Percentiles rank a stretch among this genome's conserved stretches.
These are phyloP conservation scores for Cladochytrium tenue DNA, from an alignment of 371 early-diverging fungal genomes.

Conservation along the genomic window DNA sequence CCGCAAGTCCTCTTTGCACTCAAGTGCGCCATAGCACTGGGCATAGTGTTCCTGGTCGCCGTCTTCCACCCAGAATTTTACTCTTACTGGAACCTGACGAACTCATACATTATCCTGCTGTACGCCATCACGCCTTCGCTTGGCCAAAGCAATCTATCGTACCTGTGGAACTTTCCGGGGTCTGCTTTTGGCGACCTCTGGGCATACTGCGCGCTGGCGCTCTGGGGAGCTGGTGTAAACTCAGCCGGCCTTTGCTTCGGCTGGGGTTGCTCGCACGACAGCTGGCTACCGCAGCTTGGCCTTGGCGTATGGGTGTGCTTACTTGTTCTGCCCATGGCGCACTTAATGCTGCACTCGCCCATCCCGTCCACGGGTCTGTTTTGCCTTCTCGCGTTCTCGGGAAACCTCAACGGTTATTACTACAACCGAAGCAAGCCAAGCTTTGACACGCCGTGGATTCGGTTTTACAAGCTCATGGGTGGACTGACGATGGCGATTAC, in stretches of 20 bases:
- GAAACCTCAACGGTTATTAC: constrained; percentile 8
- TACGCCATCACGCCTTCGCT: constrained; percentile 24
- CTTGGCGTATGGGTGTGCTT: background rate
- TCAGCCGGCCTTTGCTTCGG: constrained; percentile 1
- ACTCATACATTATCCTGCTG: constrained; percentile 18
- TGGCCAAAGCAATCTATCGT: constrained; percentile 22
- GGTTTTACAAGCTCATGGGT: constrained; percentile 24
- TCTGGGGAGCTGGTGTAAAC: constrained; percentile 7
- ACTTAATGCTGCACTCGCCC: constrained; percentile 6
- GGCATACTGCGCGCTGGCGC: constrained; percentile 14
- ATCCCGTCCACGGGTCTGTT: constrained; percentile 20
- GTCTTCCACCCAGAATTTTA: constrained; percentile 15
- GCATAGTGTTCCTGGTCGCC: constrained; percentile 15
- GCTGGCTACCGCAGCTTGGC: constrained; percentile 5
- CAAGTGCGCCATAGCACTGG: constrained; percentile 19
- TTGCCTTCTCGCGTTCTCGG: constrained; percentile 16
- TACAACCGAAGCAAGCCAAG: constrained; percentile 19
- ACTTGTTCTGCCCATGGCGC: constrained; percentile 10
- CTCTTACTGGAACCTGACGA: constrained; percentile 16
- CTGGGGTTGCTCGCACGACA: background rate
- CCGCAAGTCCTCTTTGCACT: constrained; percentile 21
- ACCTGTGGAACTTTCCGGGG: constrained; percentile 19
- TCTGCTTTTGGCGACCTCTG: constrained; percentile 17
- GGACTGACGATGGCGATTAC: constrained; percentile 11
- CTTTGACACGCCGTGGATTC: constrained; percentile 12